These are phyloP conservation scores for Aspergillus caelatus DNA, from an alignment of 2,329 filamentous ascomycete species.

Conservation along the genomic window DNA sequence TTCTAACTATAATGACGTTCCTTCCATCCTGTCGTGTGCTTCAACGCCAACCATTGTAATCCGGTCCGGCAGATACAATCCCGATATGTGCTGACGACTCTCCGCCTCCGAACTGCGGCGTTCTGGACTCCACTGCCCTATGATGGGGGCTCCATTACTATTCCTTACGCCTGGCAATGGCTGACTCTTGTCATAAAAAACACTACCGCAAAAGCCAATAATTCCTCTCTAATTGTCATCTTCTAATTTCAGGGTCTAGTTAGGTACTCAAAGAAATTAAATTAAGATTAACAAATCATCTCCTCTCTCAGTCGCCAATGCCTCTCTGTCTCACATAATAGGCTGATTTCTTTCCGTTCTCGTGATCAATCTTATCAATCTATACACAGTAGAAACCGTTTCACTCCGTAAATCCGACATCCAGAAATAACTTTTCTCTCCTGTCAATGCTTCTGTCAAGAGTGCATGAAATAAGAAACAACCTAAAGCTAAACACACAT, in stretches of 20 bases:
- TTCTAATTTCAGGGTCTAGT: neutral
- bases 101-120: constrained; percentile 1
- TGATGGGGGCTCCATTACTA: neutral
- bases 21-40: neutral
- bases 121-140: neutral
- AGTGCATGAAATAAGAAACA: neutral
- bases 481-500: neutral
- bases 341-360: neutral
- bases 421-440: neutral
- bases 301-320: neutral
- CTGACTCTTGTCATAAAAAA: neutral
- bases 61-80: neutral
- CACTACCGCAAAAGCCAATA: neutral
- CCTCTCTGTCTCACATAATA: neutral
- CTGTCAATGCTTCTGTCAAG: neutral
- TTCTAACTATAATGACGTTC: neutral
- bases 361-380: constrained; percentile 3
- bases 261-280: neutral
- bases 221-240: neutral
- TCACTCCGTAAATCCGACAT: neutral
- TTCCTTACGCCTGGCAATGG: neutral
- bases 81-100: constrained; percentile 2
- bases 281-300: neutral
- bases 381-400: neutral
- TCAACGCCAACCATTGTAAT: neutral